Base-by-base conservation (phyloP, 2,329 filamentous ascomycete genomes). In the Cladosporium sp. region DNA sequence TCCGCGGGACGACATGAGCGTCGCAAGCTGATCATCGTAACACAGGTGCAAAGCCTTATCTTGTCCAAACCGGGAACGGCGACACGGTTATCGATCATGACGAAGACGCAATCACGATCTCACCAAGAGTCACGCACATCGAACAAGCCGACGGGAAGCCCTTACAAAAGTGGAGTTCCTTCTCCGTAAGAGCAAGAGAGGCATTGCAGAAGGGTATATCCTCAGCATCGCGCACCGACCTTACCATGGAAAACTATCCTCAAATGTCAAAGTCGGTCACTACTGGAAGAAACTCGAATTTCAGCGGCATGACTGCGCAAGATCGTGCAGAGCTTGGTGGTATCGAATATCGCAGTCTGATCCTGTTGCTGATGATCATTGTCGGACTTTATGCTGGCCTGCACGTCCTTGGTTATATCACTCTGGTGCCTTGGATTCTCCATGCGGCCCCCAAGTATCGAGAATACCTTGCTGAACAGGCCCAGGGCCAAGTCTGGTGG, bases 341-440 rank as follows among this genome's bases (percentile, higher is more conserved):
- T n/a, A 96, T 98, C 68, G 94, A 98, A 77, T 98, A 98, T 74
- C 89, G 94, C 6, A 91, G 93, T 0, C 78, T 98, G 67, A 94
- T 96, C 77, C 91, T 92, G 1, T 80, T 98, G 59, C 91, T 91
- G 1, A 75, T 92, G 24, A 87, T 97, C 36, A 81, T 98, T 26
- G 84, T 90, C 1, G 75, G 75, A 8, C 97, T 97, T 78, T 97
- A 91, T 74, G 86, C 92, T 75, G 88, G 90, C 0, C 96, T 95
- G 72, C 91, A 92, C 73, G 72, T 93, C 1, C 81, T 97, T 5
- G 91, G 89, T 0, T 79, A 94, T 24, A 76, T 92, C 41, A 89
- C 87, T 71, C 78, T 97, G 12, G 74, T 92, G 3, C 91, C 92
- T 0, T 98, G 92, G 88, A 95, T 97, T 62, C 75, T 89, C 28